Evolutionary conservation across 2,329 filamentous ascomycete genomes (phyloP).

Genomic region (Fusarium odoratissimum): DNA sequence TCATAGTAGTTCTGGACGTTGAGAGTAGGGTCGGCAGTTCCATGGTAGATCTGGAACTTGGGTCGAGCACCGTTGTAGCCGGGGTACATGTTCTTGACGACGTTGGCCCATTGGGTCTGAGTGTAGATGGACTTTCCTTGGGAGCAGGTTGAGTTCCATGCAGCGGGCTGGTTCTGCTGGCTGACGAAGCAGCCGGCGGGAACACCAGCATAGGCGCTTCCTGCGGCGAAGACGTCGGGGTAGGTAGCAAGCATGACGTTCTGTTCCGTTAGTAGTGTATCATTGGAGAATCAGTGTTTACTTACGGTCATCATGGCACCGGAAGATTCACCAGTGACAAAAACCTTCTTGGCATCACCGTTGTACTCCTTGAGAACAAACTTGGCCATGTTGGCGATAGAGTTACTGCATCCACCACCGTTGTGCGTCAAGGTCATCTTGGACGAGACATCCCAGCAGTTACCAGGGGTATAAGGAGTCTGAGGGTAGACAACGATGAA

Average conservation of each 20-base stretch:
- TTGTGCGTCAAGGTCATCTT: slow-evolving; percentile 20
- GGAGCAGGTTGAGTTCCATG: slow-evolving; percentile 19
- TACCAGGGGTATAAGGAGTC: slow-evolving; percentile 14
- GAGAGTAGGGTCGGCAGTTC: slow-evolving; percentile 7
- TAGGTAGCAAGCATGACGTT: slow-evolving; percentile 18
- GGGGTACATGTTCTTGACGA: slow-evolving; percentile 26
- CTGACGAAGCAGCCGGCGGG: slow-evolving; percentile 17
- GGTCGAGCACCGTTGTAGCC: slow-evolving; percentile 14
- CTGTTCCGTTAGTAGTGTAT: background rate
- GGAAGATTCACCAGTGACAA: slow-evolving; percentile 22
- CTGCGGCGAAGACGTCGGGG: slow-evolving; percentile 9
- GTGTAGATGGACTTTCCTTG: background rate
- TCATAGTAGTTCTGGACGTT: slow-evolving; percentile 23
- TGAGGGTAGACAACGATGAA: slow-evolving; percentile 19
- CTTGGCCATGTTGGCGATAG: slow-evolving; percentile 23
- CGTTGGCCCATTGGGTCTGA: slow-evolving; percentile 11
- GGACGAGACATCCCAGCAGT: slow-evolving; percentile 19
- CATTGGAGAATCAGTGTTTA: too few species aligned
- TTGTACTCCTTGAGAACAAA: slow-evolving; percentile 11
- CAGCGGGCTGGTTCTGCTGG: slow-evolving; percentile 1
- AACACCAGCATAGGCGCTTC: slow-evolving; percentile 15
- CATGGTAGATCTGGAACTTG: slow-evolving; percentile 20
- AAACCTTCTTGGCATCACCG: slow-evolving; percentile 12
- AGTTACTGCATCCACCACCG: slow-evolving; percentile 10
- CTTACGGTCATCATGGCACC: slow-evolving; percentile 26